Base-by-base conservation (phyloP, 805 yeast species). In the Danielia reshetovae region DNA sequence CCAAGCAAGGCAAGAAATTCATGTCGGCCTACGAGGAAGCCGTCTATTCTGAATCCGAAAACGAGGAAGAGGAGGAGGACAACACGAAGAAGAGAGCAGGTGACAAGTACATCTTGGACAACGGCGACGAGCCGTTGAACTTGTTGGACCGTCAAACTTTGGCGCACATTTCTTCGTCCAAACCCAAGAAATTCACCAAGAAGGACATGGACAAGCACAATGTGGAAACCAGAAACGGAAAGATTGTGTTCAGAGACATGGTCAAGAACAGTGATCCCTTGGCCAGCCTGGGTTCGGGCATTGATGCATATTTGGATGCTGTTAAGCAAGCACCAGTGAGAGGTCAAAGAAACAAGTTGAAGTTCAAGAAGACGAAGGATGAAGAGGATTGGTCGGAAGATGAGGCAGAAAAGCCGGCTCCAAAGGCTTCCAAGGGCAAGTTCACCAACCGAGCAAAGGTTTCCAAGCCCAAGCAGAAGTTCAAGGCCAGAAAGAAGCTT, bases 21-120 rank as follows among this genome's bases (percentile, higher is more conserved):
- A 77, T 81, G 59, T 85, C 95, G 39, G 97, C 95, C 24, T 87
- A 85, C 51, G 98, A 93, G 52, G 93, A 85, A 56, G 97, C 95
- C 0, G 66, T 93, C 29, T 85, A 90, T 60, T 75, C 82, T 34
- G 85, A 77, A 22, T 74, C 69, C 29, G 83, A 76, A 18, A 75
- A 70, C 15, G 78, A 68, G 11, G 73, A 65, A 5, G 81, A 71
- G 14, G 77, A 68, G 22, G 75, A 65, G 5, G 39, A 35, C 7
- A 67, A 55, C 14, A 74, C 60, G 14, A 55, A 52, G 17, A 46
- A 44, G 17, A 51, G 52, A 39, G 57, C 56, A 36, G 55, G 72
- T 24, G 68, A 71, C 39, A 86, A 84, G 52, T 90, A 70, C 55
- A 86, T 90, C 51, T 64, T 86, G 52, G 90, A 87, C 57, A 71